Evolutionary conservation across 179 eudicot species (phyloP).

Genomic region (Beta lomatogona): DNA sequence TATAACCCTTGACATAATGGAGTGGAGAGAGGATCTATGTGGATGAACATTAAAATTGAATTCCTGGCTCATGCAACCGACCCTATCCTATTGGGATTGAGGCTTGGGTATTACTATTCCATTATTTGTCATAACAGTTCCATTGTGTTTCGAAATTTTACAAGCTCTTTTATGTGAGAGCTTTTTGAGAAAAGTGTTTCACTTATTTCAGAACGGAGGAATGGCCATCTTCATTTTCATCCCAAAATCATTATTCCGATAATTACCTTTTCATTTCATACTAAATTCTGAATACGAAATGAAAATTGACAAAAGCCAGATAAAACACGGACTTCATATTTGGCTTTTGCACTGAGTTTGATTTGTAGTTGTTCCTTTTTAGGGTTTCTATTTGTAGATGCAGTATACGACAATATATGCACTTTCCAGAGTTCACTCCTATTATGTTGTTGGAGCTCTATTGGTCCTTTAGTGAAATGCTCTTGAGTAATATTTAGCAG

Average conservation of each 20-base stretch:
- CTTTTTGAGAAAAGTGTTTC: too few relatives aligned
- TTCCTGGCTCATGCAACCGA: too few relatives aligned
- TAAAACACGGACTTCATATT: neutral
- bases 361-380: neutral
- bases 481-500: neutral
- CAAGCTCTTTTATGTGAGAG: too few relatives aligned
- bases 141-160: too few relatives aligned
- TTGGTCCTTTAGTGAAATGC: neutral
- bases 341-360: neutral
- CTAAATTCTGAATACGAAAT: too few relatives aligned
- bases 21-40: too few relatives aligned
- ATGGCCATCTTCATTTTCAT: neutral
- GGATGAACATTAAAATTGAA: too few relatives aligned
- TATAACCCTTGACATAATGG: too few relatives aligned
- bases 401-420: neutral
- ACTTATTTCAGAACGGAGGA: too few relatives aligned
- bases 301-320: neutral
- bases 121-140: too few relatives aligned
- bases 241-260: neutral
- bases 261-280: neutral
- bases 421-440: neutral
- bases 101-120: too few relatives aligned
- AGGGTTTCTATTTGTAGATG: neutral
- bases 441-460: neutral
- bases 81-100: too few relatives aligned